Evolutionary conservation across 2,329 filamentous ascomycete genomes (phyloP).

Genomic region (Leptographium lundbergii): DNA sequence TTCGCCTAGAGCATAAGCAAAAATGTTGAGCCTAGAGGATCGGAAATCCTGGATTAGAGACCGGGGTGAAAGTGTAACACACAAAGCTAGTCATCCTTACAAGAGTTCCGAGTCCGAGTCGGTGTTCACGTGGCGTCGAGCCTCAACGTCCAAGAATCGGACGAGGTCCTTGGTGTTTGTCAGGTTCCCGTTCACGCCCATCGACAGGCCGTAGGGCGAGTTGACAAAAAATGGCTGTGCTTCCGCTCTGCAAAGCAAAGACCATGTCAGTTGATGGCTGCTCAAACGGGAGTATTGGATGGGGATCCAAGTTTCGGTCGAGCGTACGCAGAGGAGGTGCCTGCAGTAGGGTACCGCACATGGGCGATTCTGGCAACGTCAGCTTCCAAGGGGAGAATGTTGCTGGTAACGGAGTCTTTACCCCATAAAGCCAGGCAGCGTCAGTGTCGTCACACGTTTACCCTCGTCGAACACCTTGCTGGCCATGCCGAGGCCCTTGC

Average conservation of each 20-base stretch:
- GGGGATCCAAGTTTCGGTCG: not conserved
- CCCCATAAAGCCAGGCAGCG: slow-evolving; percentile 77
- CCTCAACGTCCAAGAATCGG: slow-evolving; percentile 61
- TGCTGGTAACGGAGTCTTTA: not conserved
- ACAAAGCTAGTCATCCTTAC: slow-evolving; percentile 10
- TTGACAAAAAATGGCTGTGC: slow-evolving; percentile 92
- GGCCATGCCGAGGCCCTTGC: slow-evolving; percentile 84
- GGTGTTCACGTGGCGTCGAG: slow-evolving; percentile 79
- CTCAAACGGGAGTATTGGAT: not conserved
- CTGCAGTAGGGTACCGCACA: slow-evolving; percentile 79
- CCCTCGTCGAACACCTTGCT: slow-evolving; percentile 64
- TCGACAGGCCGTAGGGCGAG: slow-evolving; percentile 67
- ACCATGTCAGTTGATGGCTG: not conserved
- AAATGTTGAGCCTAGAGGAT: slow-evolving; percentile 62
- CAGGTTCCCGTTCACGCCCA: slow-evolving; percentile 80
- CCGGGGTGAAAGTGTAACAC: not conserved
- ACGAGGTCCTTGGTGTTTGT: slow-evolving; percentile 62
- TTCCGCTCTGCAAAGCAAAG: slow-evolving; percentile 49
- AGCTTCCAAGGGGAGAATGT: not conserved
- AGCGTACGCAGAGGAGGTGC: slow-evolving; percentile 45
- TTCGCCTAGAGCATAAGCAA: slow-evolving; percentile 71
- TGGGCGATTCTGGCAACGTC: slow-evolving; percentile 49
- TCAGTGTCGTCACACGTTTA: slow-evolving; percentile 43
- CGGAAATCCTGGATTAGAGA: no score
- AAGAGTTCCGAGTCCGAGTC: slow-evolving; percentile 81